Base-by-base conservation (phyloP, 805 yeast genomes). In the Isabelozyma rhagii region DNA sequence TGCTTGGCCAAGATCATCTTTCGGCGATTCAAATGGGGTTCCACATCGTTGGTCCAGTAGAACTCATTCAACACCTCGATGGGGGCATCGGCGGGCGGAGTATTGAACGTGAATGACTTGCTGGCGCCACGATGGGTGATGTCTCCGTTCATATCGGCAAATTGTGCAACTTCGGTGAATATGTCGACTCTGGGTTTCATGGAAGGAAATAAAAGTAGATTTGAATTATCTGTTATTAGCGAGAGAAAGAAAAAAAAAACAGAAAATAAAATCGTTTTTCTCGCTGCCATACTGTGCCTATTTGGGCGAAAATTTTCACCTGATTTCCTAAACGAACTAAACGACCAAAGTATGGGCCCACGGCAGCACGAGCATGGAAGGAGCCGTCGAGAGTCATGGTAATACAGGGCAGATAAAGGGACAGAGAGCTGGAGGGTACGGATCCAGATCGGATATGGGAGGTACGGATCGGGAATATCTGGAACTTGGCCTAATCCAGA, bases 31-130 rank as follows among this genome's bases (percentile, higher is more conserved):
- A 85, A 80, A 62, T 91, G 97, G 3, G 96, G 96, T 63, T 91
- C 97, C 45, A 79, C 79, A 48, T 81, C 86, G 47, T 81, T 79
- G 0, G 97, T 90, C 93, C 96, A 88, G 70, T 85, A 87, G 67
- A 87, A 91, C 54, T 87, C 91, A 55, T 78, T 77, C 48, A 78
- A 61, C 43, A 66, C 71, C 55, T 79, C 65, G 50, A 71, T 54
- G 45, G 74, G 61, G 0, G 75, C 56, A 52, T 72, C 75, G 3
- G 79, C 77, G 25, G 74, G 63, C 2, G 78, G 77, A 1, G 77
- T 67, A 34, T 44, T 49, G 47, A 70, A 61, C 18, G 67, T 61
- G 52, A 60, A 70, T 9, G 73, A 65, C 48, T 62, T 50, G 48
- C 60, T 58, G 39, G 58, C 48, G n/a, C 47, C 51, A 41, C 71